A percentile compares a stretch with the other conserved stretches of the same genome.
phyloP scores from a whole-genome alignment of 768 basidiomycete species.

The Russula virescens region DNA sequence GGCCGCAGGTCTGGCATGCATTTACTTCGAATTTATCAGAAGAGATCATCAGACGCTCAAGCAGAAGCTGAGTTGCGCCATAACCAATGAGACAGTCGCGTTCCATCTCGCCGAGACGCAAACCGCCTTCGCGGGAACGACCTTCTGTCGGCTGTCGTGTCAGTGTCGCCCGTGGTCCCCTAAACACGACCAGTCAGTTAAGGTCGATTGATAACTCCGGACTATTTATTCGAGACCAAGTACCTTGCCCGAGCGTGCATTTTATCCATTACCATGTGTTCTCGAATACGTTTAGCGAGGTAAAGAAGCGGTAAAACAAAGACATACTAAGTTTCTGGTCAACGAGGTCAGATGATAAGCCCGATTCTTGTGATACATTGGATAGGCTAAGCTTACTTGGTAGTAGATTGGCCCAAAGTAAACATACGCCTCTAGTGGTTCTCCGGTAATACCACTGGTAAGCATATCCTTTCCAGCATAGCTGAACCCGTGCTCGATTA shows the following conservation, averaged over 20 bases:
- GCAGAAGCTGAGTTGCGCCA: constrained; percentile 93
- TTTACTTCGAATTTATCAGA: constrained; percentile 98
- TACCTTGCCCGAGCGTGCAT: constrained; percentile 98
- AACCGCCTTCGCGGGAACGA: constrained; percentile 92
- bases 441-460: constrained; percentile 96
- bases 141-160: constrained; percentile 99
- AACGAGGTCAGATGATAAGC: constrained; percentile 16
- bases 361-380: background rate
- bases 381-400: constrained; percentile 50
- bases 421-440: constrained; percentile 93
- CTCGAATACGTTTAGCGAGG: constrained; percentile 33
- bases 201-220: background rate
- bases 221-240: constrained; percentile 23
- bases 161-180: constrained; percentile 92
- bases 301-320: background rate
- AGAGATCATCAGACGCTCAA: constrained; percentile 98
- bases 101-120: constrained; percentile 98
- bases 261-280: constrained; percentile 99
- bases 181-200: constrained; percentile 30
- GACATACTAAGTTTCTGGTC: constrained; percentile 86
- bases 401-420: constrained; percentile 99
- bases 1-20: constrained; percentile 89
- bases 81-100: constrained; percentile 97
- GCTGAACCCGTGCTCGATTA: constrained; percentile 92
- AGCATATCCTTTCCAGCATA: constrained; percentile 99